Percentiles rank a stretch among this genome's conserved stretches.
phyloP scores from a whole-genome alignment of 1,284 basidiomycete genomes.

The Ceratobasidium sp. region DNA sequence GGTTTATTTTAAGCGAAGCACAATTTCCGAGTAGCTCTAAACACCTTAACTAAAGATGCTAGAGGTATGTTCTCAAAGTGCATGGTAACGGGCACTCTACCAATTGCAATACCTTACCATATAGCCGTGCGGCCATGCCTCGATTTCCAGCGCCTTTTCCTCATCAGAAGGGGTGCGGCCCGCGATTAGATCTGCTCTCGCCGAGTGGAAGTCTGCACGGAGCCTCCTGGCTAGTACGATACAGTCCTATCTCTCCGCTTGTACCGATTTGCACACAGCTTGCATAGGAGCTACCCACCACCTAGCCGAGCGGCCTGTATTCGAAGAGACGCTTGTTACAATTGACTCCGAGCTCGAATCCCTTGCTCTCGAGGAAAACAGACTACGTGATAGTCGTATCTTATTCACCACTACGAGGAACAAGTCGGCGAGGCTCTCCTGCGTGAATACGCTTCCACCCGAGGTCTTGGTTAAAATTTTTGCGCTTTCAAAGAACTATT shows the following conservation, averaged over 20 bases:
- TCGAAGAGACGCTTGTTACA: neutral
- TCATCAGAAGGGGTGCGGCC: too few relatives aligned
- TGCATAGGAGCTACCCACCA: neutral
- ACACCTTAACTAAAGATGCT: too few relatives aligned
- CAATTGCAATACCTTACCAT: too few relatives aligned
- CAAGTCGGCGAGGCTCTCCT: neutral
- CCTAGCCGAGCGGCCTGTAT: too few relatives aligned
- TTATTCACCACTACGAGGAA: neutral
- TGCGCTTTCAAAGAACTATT: neutral
- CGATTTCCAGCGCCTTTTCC: too few relatives aligned
- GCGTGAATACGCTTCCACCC: conserved; percentile 3
- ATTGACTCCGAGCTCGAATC: conserved; percentile 4
- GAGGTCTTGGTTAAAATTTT: conserved; percentile 19
- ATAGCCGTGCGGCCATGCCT: too few relatives aligned
- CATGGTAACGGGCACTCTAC: too few relatives aligned
- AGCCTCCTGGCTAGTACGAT: neutral
- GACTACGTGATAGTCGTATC: neutral
- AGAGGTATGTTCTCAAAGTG: too few relatives aligned
- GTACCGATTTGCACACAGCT: neutral
- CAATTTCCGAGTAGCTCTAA: too few relatives aligned
- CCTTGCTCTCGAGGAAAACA: neutral
- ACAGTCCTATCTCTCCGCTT: neutral
- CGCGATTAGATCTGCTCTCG: neutral
- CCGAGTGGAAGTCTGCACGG: neutral
- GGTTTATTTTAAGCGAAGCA: too few relatives aligned